Evolutionary conservation across 2,329 filamentous ascomycete genomes (phyloP), one percentile per base, ranked within the genome.

Genomic region (Amauroascus niger): DNA sequence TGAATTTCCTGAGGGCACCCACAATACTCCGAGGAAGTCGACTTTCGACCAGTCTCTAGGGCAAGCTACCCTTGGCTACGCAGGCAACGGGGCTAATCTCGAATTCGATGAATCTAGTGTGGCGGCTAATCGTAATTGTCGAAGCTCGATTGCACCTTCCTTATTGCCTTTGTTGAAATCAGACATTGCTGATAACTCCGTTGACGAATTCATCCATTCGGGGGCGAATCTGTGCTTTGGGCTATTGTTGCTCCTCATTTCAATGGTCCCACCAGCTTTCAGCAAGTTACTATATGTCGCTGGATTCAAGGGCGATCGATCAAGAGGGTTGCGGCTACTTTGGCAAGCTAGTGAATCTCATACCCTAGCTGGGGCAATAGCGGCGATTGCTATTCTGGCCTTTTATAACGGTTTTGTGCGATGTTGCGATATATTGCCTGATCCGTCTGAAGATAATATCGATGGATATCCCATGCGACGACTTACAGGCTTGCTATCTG

Each of bases 321-420:
- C 88, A 57, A 79, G 84, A 37, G 93, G 90, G 8, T 77, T 96
- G 30, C 76, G 79, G 37, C 86, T 96, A 80, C 80, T 98, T 3
- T 98, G 93, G 93, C 83, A 87, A 65, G 87, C 88, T 11, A 89
- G 88, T 20, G 82, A 83, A 48, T 93, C 90, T 66, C 73, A 83
- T 57, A 95, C 95, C 67, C 80, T 97, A 63, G 94, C 96, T 64
- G 91, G 90, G n/a, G 91, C 87, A 6, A 84, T 97, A 65, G 84
- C 90, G 0, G 88, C 85, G 0, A 76, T 97, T 39, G 79, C 88
- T 24, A 74, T 96, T 0, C 76, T 97, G 14, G 83, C 81, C 0
- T 97, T 89, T 69, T 95, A 96, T 71, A 95, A 95, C 65, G 86
- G 85, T 5, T 79, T 95, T 30, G 78, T 94, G 14, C 87, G 87